A percentile compares a stretch with the other conserved stretches of the same genome.
These are phyloP conservation scores for Podospora bellae-mahoneyi DNA, from an alignment of 495 filamentous ascomycete species.

Conservation along the genomic window DNA sequence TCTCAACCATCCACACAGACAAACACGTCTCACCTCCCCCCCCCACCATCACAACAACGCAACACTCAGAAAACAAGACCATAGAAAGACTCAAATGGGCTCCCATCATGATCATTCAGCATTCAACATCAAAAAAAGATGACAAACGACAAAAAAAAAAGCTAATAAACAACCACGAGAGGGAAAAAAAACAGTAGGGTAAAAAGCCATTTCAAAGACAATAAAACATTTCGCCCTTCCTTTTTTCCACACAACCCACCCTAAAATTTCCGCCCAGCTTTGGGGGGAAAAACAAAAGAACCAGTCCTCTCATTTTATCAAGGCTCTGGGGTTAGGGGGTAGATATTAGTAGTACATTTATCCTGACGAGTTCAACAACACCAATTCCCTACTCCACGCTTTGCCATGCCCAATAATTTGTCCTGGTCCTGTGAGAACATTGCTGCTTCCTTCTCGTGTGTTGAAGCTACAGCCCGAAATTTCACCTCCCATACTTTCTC, in stretches of 20 bases:
- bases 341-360: constrained; percentile 2
- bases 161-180: constrained; percentile 1
- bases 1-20: neutral
- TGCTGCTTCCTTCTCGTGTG: neutral
- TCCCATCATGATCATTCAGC: constrained; percentile 17
- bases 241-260: too few species aligned
- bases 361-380: neutral
- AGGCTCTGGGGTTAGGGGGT: neutral
- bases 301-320: neutral
- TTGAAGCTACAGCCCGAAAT: neutral
- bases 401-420: neutral
- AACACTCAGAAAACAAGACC: neutral
- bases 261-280: neutral
- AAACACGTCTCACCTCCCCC: neutral
- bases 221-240: neutral
- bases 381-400: neutral
- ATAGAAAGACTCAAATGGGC: neutral
- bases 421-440: neutral
- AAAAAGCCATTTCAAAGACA: neutral
- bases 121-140: constrained; percentile 16
- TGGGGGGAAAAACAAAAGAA: too few species aligned
- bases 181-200: neutral
- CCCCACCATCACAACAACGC: neutral
- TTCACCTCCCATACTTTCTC: neutral
- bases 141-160: constrained; percentile 15